Evolutionary conservation across 805 yeast genomes (phyloP), one percentile per base, ranked within the genome.

Genomic region (Ogataea thermomethanolica): DNA sequence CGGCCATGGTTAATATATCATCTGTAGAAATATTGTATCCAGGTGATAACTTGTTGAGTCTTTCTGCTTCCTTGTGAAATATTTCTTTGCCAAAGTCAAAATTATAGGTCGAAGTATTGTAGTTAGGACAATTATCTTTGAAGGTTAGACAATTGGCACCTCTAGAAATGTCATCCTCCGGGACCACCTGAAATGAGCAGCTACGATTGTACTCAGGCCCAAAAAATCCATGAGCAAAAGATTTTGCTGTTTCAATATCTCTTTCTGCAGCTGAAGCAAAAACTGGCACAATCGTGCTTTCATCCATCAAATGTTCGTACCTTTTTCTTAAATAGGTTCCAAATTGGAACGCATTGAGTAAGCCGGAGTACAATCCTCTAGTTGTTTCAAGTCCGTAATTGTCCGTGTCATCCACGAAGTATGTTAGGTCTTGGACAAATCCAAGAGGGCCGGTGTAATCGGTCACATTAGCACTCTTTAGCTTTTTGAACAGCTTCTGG

Each of bases 181-280:
- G 64, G 14, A 79, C 52, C n/a, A 76, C 60, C 29, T 61, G 55
- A 33, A 71, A 50, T 22, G 60, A 64, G 25, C 67, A 58, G 25
- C 57, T 55, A 21, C 54, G 46, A 21, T 64, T 56, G 54, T 64
- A 69, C 43, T 64, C 66, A 12, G 23, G 23, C 10, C 74, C 75
- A 50, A 74, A 61, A 59, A 80, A 78, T 0, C 84, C 85, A 44
- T 72, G 63, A 11, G 78, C 74, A 53, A 78, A 79, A 53, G 61
- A 58, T 27, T 66, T 54, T 11, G 82, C 73, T 29, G 81, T 70
- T 41, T 70, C 73, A 44, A 69, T 66, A 14, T 74, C 71, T 47
- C 85, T 68, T 39, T 71, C 69, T 29, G 73, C 69, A 41, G 74
- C 75, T 14, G 78, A 67, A 13, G 76, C 55, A 54, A 76, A 80